Evolutionary conservation across 2,329 filamentous ascomycete genomes (phyloP), one percentile per base, ranked within the genome.

Genomic region (Aspergillus sergii): DNA sequence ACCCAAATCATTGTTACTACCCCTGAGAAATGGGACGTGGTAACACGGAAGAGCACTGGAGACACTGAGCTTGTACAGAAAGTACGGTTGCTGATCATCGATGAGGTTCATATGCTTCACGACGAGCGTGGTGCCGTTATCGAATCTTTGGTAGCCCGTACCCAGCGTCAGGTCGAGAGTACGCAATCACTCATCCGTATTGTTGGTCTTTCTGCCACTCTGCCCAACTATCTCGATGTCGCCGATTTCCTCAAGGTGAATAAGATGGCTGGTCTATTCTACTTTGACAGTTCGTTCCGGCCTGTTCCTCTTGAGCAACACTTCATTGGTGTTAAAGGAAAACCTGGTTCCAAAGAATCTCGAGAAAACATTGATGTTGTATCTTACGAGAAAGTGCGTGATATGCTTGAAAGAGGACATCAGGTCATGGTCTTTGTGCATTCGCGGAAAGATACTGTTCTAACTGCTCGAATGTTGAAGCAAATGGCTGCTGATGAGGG

Each of bases 361-460:
- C 89, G 91, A 62, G 94, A 97, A 43, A 98, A 98, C 68, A 82
- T 99, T 32, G 95, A 99, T 70, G 85, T 85, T 28, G 89, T 93
- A 3, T 89, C 93, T 0, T 99, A 96, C 74, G 94, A 98, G 69
- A 99, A 99, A 75, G 93, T 97, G 54, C 90, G 89, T 69, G 91
- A 95, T 58, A 97, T 99, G 94, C 84, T 99, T 3, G 88, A 93
- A 73, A 83, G 85, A 63, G 94, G 92, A n/a, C 95, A 99, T 72
- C 95, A 99, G 76, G 87, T 99, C 68, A 99, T 99, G 96, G 94
- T 99, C 0, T 99, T 99, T 77, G 96, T 99, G 12, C 96, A 99
- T 76, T 97, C 94, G 1, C 87, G 95, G 30, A 94, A 96, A 75
- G 96, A 99, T 71, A 99, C 96, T 0, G 88, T 96, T 68, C 86